Base-by-base conservation (phyloP, 257 asterid species). In the Verbascum thapsus region DNA sequence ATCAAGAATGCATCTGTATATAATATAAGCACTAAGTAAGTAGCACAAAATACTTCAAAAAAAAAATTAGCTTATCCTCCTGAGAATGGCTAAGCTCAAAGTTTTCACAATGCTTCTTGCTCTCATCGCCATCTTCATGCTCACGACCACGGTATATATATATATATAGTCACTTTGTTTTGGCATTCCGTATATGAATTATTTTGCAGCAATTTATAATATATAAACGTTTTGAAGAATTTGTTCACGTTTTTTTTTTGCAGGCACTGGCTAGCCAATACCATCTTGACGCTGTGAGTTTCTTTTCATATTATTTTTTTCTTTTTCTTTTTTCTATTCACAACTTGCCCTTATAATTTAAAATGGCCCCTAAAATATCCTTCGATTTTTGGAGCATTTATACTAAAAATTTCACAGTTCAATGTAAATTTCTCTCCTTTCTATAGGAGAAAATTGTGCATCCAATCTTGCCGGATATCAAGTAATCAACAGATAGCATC, bases 81-180 rank as follows among this genome's bases (percentile, higher is more conserved):
- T 49, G 68, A 73, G 78, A 56, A 81, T 81, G 80, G 81, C 76
- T 9, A 81, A 78, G 71, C 39, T 67, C 45, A 11, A 61, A 5
- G 56, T 70, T 11, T 63, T 81, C 30, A 11, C 51, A 4, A 49
- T 75, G 8, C 71, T 81, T 48, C 66, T 81, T 58, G 73, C 81
- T 4, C 39, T 78, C 47, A 16, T 81, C 32, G 81, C 76, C 63
- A 17, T 73, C 49, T 75, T 78, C 78, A 52, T 61, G 66, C 40
- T 78, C 43, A 44, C 78, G n/a, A 16, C 74, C 47, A 67, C 74
- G 47, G 72, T 67, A 67, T 19, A 26, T 26, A 26, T 26, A 26
- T 26, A 26, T 26, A 26, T 5, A 19, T 11, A 18, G 13, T 42
- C 37, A 10, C 18, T 19, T 8, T 7, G 9, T 20, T 40, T 12